Evolutionary conservation across 2,329 filamentous ascomycete species (phyloP), one percentile per base, ranked within the genome.

Genomic region (Tolypocladium capitatum): DNA sequence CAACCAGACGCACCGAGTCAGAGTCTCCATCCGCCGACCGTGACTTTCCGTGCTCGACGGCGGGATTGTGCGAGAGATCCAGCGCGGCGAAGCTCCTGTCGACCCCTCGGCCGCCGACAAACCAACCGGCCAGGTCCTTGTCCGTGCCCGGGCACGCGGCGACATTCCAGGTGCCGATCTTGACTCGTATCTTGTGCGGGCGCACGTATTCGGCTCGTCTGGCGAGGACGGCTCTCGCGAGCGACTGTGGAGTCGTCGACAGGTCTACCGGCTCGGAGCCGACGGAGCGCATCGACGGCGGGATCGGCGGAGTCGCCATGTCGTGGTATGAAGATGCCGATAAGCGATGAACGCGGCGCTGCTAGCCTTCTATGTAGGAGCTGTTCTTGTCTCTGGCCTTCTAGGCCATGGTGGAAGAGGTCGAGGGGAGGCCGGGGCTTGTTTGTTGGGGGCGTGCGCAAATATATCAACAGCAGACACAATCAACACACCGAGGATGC

Each of bases 141-240:
- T 95, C 89, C 0, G 88, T 89, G 24, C 86, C 88, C 13, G 86
- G 80, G 53, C 85, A 82, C 1, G 84, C 82, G 4, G 89, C 92
- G 16, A 95, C 87, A 65, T 98, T 98, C 92, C 92, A 98, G 0
- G 86, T 84, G 38, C 91, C 92, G 46, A 98, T 76, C 67, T 96
- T 96, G 64, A 98, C 78, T 54, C 82, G 83, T 56, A 95, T 79
- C 45, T 76, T 76, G 61, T 82, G 82, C 40, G 81, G 78, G 34
- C 81, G 78, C 27, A 84, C 83, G 63, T 90, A 98, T 63, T 97
- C 90, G 44, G 77, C 69, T 58, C 82, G 78, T 47, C 92, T 78
- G 35, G 84, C 81, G 60, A 83, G 78, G 35, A 97, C 71, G 30
- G 78, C 78, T 51, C 70, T 72, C 42, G 78, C 77, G n/a, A 84